Evolutionary conservation across 805 yeast genomes (phyloP).

Genomic region (Yamadazyma laniorum): DNA sequence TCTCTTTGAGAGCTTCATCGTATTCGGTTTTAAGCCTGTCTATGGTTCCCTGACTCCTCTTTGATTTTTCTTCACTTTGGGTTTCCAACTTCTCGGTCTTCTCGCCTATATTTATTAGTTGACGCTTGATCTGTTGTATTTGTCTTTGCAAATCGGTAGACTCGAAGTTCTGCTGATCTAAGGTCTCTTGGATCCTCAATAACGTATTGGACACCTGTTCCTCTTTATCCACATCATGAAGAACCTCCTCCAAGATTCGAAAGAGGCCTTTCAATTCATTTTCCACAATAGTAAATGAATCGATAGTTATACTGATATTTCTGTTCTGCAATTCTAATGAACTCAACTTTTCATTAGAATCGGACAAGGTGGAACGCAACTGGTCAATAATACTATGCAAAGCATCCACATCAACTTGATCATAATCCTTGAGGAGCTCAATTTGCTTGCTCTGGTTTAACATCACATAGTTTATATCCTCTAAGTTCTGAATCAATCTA

Average conservation of each 20-base stretch:
- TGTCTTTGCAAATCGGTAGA: conserved; percentile 43
- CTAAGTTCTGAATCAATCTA: conserved; percentile 55
- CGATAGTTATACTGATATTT: conserved; percentile 53
- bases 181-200: conserved; percentile 38
- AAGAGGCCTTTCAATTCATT: conserved; percentile 43
- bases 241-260: conserved; percentile 50
- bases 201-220: conserved; percentile 39
- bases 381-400: conserved; percentile 53
- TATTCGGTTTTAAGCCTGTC: conserved; percentile 44
- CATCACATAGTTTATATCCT: conserved; percentile 56
- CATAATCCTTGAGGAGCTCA: conserved; percentile 58
- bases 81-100: conserved; percentile 43
- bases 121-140: conserved; percentile 47
- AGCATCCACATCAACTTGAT: conserved; percentile 58
- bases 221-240: conserved; percentile 41
- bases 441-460: conserved; percentile 57
- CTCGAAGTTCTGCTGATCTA: conserved; percentile 36
- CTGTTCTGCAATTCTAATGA: conserved; percentile 44
- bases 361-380: conserved; percentile 44
- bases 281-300: conserved; percentile 50
- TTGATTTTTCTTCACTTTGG: conserved; percentile 45
- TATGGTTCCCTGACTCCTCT: conserved; percentile 42
- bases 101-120: conserved; percentile 48
- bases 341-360: conserved; percentile 24
- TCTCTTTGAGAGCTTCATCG: conserved; percentile 47